phyloP scores from a whole-genome alignment of 2,329 filamentous ascomycete species.

The Fusarium sororula region DNA sequence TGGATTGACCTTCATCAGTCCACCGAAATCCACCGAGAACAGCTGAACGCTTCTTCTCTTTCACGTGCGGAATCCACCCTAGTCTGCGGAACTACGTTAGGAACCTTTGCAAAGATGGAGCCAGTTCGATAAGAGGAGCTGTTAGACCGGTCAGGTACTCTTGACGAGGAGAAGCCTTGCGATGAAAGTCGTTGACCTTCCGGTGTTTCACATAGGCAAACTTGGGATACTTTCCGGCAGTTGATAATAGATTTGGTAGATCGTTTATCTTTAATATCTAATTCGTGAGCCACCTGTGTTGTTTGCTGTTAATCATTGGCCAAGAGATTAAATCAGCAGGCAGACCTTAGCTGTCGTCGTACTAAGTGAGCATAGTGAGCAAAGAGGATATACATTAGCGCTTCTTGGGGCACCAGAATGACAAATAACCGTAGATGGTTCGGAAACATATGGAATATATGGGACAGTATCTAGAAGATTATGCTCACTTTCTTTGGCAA shows the following conservation, averaged over 20 bases:
- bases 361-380: neutral
- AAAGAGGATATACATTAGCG: rapidly evolving
- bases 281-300: no score
- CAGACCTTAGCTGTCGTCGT: neutral
- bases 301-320: no score
- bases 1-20: neutral
- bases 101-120: neutral
- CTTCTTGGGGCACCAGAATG: rapidly evolving
- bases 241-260: no score
- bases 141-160: rapidly evolving
- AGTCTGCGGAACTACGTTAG: neutral
- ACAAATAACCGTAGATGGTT: rapidly evolving
- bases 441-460: neutral
- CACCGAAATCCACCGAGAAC: neutral
- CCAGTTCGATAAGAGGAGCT: no score
- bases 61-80: neutral
- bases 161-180: no score
- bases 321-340: neutral
- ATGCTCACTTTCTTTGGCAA: neutral
- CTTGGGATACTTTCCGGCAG: no score
- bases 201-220: no score
- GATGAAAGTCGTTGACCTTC: no score
- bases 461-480: rapidly evolving
- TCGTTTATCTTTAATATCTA: no score
- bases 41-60: neutral